phyloP scores from a whole-genome alignment of 2,329 filamentous ascomycete species.

The Xylaria sp. region DNA sequence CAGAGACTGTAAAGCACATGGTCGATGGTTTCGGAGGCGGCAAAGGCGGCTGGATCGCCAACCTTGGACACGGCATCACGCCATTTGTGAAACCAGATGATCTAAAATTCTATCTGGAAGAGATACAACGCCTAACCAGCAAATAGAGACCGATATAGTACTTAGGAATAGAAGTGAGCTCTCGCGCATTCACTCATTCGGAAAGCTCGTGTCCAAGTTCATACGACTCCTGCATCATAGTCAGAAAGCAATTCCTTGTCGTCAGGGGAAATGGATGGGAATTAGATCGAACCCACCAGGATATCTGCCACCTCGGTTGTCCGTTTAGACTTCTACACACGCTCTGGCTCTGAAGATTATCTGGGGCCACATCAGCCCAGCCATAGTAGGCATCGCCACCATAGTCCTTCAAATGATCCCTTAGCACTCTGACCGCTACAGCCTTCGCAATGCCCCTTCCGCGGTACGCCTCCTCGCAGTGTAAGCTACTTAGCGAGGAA shows the following conservation, averaged over 20 bases:
- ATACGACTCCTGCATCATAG: constrained; percentile 42
- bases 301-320: constrained; percentile 63
- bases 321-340: constrained; percentile 73
- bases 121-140: constrained; percentile 80
- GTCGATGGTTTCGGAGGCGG: constrained; percentile 82
- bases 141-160: constrained; percentile 42
- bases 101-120: constrained; percentile 91
- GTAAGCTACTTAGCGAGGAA: constrained; percentile 69
- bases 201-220: constrained; percentile 46
- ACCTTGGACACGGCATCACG: constrained; percentile 96
- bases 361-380: constrained; percentile 71
- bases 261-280: neutral
- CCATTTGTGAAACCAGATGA: constrained; percentile 94
- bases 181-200: constrained; percentile 31
- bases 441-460: constrained; percentile 72
- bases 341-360: constrained; percentile 69
- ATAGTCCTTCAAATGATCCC: constrained; percentile 59
- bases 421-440: constrained; percentile 68
- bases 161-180: neutral
- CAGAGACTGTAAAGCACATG: constrained; percentile 84
- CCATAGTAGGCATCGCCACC: constrained; percentile 64
- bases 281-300: constrained; percentile 62
- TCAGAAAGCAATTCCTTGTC: constrained; percentile 31
- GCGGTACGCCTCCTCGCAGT: constrained; percentile 70
- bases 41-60: constrained; percentile 94